phyloP scores from a whole-genome alignment of 2,329 filamentous ascomycete species.

The Blumeria hordei region DNA sequence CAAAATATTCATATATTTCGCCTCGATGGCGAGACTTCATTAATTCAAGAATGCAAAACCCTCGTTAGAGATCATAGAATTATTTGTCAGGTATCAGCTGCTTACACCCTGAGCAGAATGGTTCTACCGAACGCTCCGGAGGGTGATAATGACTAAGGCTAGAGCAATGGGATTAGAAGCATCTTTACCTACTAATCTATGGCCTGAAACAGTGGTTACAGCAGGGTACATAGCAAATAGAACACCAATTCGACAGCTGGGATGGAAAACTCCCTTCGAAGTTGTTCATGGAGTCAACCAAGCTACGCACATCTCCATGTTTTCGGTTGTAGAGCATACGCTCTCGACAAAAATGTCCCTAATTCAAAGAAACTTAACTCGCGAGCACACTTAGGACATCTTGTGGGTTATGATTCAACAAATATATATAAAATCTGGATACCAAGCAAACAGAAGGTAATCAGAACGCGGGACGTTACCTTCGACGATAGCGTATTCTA shows the following conservation, averaged over 20 bases:
- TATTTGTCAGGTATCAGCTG: neutral
- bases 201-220: neutral
- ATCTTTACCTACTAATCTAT: neutral
- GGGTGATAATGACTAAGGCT: neutral
- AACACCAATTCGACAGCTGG: neutral
- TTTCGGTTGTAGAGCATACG: neutral
- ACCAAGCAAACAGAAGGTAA: neutral
- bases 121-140: neutral
- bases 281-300: neutral
- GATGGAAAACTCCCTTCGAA: neutral
- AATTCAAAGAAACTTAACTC: neutral
- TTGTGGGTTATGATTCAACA: neutral
- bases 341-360: neutral
- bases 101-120: neutral
- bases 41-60: neutral
- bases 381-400: neutral
- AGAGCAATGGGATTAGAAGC: neutral
- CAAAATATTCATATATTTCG: neutral
- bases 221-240: neutral
- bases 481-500: neutral
- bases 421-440: neutral
- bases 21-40: neutral
- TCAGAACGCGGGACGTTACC: neutral
- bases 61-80: neutral
- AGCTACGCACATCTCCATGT: neutral